Evolutionary conservation across 2,329 filamentous ascomycete genomes (phyloP).

Genomic region (Colletotrichum simmondsii): DNA sequence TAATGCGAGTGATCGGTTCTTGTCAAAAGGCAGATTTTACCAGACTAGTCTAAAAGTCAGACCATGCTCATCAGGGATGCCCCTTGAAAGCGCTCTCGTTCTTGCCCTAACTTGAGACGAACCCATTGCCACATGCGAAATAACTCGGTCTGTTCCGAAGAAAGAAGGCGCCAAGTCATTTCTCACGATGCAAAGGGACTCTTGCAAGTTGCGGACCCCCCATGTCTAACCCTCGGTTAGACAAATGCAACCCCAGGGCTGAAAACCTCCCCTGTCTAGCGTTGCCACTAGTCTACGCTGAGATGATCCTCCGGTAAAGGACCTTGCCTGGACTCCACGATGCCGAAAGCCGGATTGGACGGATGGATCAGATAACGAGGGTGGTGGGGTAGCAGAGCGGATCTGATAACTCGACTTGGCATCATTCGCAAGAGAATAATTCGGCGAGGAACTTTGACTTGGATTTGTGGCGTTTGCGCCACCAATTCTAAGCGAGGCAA

Average conservation of each 20-base stretch:
- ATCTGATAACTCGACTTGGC: slow-evolving; percentile 30
- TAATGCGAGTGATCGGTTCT: neutral
- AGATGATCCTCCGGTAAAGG: slow-evolving; percentile 13
- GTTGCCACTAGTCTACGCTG: slow-evolving; percentile 13
- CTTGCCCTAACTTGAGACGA: neutral
- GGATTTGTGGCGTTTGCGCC: neutral
- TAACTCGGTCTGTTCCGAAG: neutral
- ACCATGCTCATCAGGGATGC: neutral
- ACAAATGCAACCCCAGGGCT: slow-evolving; percentile 18
- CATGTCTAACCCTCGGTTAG: slow-evolving; percentile 9
- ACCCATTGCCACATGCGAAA: slow-evolving; percentile 6
- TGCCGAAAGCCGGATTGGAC: neutral
- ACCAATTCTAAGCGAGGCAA: neutral
- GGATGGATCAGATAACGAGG: slow-evolving; percentile 28
- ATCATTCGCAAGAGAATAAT: neutral
- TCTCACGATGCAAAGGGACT: slow-evolving; percentile 15
- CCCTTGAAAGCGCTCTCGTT: neutral
- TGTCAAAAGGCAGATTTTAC: neutral
- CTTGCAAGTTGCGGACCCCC: neutral
- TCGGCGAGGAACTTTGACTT: neutral
- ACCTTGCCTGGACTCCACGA: neutral
- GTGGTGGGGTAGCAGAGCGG: neutral
- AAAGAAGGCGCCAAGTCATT: slow-evolving; percentile 20
- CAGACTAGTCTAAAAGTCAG: neutral
- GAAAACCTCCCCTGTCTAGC: neutral